Percentiles rank a stretch among this genome's conserved stretches.
phyloP scores from a whole-genome alignment of 2,329 filamentous ascomycete genomes.

The Claviceps arundinis region DNA sequence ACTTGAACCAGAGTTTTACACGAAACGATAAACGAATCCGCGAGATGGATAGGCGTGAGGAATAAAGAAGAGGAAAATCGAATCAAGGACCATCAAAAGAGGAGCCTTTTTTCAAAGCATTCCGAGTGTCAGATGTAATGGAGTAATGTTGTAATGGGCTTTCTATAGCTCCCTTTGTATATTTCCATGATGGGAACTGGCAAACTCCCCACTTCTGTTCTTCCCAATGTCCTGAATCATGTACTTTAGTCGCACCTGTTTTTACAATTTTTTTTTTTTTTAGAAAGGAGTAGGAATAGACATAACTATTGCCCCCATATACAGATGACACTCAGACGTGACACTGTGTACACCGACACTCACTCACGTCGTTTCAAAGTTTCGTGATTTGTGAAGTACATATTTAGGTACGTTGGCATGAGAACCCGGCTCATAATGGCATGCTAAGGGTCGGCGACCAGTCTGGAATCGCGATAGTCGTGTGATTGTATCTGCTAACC shows the following conservation, averaged over 20 bases:
- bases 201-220: constrained; percentile 29
- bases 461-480: too few species aligned
- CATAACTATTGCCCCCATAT: neutral
- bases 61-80: too few species aligned
- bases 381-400: too few species aligned
- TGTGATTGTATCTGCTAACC: too few species aligned
- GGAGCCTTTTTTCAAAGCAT: neutral
- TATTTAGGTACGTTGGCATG: too few species aligned
- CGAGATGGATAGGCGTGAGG: too few species aligned
- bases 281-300: constrained; percentile 18
- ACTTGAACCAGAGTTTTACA: neutral
- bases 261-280: neutral
- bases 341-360: too few species aligned
- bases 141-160: constrained; percentile 15
- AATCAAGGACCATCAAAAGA: too few species aligned
- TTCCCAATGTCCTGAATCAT: constrained; percentile 23
- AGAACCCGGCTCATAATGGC: too few species aligned
- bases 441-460: too few species aligned
- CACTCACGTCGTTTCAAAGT: too few species aligned
- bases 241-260: constrained; percentile 21
- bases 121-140: constrained; percentile 5
- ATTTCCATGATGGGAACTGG: constrained; percentile 19
- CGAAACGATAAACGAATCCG: neutral
- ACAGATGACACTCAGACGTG: too few species aligned
- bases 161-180: constrained; percentile 21